These are phyloP conservation scores for Cucurbita argyrosperma DNA, from an alignment of 306 rosid species.

Conservation along the genomic window DNA sequence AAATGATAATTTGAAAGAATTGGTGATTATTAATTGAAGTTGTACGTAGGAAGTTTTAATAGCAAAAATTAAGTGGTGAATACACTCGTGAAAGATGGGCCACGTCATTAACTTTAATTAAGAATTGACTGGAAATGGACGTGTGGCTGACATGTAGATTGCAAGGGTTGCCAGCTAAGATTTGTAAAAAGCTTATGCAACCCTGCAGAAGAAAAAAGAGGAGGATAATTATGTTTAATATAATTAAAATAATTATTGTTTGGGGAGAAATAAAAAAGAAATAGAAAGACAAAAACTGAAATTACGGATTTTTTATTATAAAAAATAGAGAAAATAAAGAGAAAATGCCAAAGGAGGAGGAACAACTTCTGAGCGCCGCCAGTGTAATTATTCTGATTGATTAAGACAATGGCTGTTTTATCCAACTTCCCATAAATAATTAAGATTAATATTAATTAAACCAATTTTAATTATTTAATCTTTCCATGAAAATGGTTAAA, in stretches of 20 bases:
- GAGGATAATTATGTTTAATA: too few species aligned
- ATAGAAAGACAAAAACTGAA: too few species aligned
- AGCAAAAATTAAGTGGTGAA: too few species aligned
- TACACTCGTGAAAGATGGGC: not conserved
- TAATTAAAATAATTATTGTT: too few species aligned
- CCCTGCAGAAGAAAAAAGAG: not conserved
- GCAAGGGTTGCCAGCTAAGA: not conserved
- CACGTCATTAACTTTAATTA: not conserved
- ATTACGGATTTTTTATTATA: not conserved
- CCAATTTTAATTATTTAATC: not conserved
- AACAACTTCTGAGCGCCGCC: conserved; percentile 87
- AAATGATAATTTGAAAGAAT: too few species aligned
- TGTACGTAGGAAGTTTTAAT: not conserved
- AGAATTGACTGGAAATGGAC: not conserved
- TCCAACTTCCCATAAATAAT: conserved; percentile 27
- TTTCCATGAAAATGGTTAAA: too few species aligned
- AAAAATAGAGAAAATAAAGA: conserved; percentile 2
- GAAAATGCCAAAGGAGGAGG: conserved; percentile 33
- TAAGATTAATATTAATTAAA: too few species aligned
- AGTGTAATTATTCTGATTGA: conserved; percentile 61
- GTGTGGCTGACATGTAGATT: not conserved
- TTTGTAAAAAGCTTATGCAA: not conserved
- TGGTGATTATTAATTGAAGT: not conserved
- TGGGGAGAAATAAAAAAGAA: too few species aligned
- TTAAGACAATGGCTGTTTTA: conserved; percentile 3